Percentiles rank a stretch among this genome's conserved stretches.
Conservation (phyloP, 2,329 filamentous ascomycete genomes). For the Epicoccum sorghinum region DNA sequence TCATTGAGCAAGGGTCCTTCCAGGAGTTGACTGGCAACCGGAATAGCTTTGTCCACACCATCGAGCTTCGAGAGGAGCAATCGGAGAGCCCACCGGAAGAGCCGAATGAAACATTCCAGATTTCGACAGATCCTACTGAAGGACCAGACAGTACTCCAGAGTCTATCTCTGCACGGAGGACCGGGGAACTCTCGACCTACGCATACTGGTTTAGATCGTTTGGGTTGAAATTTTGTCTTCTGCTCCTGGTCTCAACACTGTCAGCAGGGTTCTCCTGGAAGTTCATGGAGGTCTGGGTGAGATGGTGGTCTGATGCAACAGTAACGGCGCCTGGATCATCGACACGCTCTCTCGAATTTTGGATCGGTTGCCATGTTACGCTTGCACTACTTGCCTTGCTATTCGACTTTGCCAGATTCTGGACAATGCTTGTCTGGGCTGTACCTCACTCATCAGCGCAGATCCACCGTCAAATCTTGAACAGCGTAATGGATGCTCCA, state of each 20-base stretch:
- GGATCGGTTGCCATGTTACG: background rate
- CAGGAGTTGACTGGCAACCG: background rate
- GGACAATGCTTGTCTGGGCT: background rate
- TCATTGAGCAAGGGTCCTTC: background rate
- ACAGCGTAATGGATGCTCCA: background rate
- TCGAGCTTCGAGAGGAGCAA: background rate
- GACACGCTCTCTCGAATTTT: background rate
- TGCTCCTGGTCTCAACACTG: background rate
- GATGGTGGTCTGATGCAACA: background rate
- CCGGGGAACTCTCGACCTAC: background rate
- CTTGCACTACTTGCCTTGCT: background rate
- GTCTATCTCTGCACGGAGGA: background rate
- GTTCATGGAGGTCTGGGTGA: background rate
- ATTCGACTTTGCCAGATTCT: background rate
- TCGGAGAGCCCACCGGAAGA: background rate
- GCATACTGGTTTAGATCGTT: background rate
- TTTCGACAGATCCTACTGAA: too few relatives aligned
- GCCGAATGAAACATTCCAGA: too few relatives aligned
- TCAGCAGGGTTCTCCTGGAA: background rate
- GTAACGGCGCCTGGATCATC: background rate
- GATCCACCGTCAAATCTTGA: background rate
- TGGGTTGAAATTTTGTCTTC: background rate
- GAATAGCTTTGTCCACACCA: background rate
- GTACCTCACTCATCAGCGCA: background rate
- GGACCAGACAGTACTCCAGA: too few relatives aligned